Evolutionary conservation across 176 grass and related monocot species (phyloP).

Genomic region (Saccharum spontaneum): DNA sequence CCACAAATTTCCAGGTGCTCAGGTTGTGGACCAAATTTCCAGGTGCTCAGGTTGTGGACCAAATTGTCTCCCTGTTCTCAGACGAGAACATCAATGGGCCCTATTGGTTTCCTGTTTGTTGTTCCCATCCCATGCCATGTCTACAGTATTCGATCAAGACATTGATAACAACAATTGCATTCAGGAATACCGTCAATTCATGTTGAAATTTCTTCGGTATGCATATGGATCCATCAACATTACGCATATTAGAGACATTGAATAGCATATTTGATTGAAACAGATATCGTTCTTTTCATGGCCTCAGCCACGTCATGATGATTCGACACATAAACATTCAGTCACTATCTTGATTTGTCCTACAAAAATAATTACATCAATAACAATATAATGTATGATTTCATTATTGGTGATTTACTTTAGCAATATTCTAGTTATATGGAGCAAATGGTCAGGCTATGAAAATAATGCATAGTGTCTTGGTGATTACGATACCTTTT

Average conservation of each 20-base stretch:
- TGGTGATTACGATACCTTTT: background rate
- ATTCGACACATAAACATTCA: background rate
- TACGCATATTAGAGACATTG: background rate
- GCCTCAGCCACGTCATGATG: background rate
- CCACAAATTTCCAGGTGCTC: conserved; percentile 16
- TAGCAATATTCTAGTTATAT: background rate
- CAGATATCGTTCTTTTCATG: background rate
- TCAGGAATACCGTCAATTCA: background rate
- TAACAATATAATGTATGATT: background rate
- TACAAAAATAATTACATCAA: background rate
- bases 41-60: conserved; percentile 6
- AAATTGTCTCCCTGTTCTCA: background rate
- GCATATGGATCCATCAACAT: background rate
- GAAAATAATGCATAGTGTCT: background rate
- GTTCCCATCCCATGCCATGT: background rate
- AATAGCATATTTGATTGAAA: background rate
- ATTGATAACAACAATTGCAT: conserved; percentile 30
- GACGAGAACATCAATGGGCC: conserved; percentile 5
- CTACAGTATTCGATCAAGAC: background rate
- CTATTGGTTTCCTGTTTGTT: background rate
- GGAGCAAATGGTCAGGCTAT: background rate
- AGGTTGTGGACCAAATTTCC: conserved; percentile 10
- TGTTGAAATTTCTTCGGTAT: background rate
- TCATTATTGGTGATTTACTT: background rate
- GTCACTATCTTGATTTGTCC: background rate